Evolutionary conservation across 352 stramenopile genomes (phyloP).

Genomic region (Phytopythium cucurbitacearum): DNA sequence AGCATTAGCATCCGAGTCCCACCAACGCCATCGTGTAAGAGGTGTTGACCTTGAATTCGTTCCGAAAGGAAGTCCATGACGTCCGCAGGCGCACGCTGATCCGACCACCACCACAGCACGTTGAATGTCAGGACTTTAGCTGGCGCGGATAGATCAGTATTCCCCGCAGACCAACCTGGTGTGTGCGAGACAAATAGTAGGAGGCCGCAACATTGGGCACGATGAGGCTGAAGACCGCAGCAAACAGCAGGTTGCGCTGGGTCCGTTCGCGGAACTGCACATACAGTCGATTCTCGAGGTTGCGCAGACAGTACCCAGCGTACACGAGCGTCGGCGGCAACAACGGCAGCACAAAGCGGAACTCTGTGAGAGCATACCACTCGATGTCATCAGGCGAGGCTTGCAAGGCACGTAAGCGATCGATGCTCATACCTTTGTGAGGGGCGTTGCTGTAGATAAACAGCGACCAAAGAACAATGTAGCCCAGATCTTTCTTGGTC

Average conservation of each 20-base stretch:
- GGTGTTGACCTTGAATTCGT: constrained; percentile 36
- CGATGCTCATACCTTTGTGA: constrained; percentile 63
- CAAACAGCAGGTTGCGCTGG: constrained; percentile 49
- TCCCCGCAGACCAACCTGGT: constrained; percentile 12
- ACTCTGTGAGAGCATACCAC: constrained; percentile 31
- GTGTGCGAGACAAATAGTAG: constrained; percentile 66
- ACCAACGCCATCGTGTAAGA: background rate
- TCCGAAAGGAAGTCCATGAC: constrained; percentile 79
- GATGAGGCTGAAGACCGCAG: constrained; percentile 45
- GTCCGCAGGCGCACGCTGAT: constrained; percentile 60
- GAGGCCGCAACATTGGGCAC: constrained; percentile 60
- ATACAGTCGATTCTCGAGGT: constrained; percentile 62
- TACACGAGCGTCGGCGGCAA: constrained; percentile 72
- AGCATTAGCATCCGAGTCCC: background rate
- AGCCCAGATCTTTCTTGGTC: constrained; percentile 63
- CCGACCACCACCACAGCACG: background rate
- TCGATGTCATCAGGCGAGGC: too few species aligned
- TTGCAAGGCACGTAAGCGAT: background rate
- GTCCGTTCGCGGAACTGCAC: constrained; percentile 46
- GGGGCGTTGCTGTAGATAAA: constrained; percentile 72
- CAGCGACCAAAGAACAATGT: constrained; percentile 61
- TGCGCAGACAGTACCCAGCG: constrained; percentile 65
- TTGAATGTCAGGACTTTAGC: background rate
- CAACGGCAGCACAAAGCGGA: constrained; percentile 82
- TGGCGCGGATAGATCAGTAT: background rate